phyloP scores from a whole-genome alignment of 345 rosid species.

The Excoecaria cochinchinensis region DNA sequence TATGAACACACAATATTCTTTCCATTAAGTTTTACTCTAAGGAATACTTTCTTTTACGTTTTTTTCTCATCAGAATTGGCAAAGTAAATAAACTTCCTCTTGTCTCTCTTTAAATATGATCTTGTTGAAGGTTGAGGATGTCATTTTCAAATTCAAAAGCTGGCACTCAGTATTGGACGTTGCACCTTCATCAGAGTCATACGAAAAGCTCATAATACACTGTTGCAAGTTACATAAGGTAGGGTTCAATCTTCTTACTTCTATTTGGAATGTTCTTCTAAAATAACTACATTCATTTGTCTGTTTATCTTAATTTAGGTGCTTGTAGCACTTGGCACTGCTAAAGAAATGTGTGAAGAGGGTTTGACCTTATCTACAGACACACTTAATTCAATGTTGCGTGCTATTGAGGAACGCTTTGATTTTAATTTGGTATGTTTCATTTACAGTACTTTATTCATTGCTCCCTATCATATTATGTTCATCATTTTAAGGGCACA shows the following conservation, averaged over 20 bases:
- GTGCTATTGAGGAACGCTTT: conserved; percentile 50
- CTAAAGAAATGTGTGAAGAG: conserved; percentile 55
- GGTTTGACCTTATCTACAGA: conserved; percentile 50
- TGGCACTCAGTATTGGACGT: conserved; percentile 57
- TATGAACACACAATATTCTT: background rate
- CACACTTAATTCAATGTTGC: conserved; percentile 48
- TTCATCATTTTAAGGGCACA: background rate
- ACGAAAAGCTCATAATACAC: conserved; percentile 54
- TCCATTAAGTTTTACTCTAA: background rate
- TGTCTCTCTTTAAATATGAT: background rate
- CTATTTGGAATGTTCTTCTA: background rate
- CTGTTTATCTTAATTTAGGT: conserved; percentile 49
- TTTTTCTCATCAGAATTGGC: background rate
- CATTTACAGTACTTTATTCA: background rate
- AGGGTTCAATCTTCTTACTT: conserved; percentile 14
- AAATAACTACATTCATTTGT: conserved; percentile 12
- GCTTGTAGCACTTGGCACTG: conserved; percentile 66
- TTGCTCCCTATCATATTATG: background rate
- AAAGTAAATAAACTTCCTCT: conserved; percentile 1
- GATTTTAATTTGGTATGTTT: conserved; percentile 67
- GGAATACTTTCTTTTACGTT: background rate
- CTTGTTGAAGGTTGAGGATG: conserved; percentile 57
- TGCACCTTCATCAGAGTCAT: conserved; percentile 57
- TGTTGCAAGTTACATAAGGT: conserved; percentile 63
- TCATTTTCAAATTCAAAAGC: conserved; percentile 51